Conservation (phyloP, 2,329 filamentous ascomycete species). For the Nemania serpens region DNA sequence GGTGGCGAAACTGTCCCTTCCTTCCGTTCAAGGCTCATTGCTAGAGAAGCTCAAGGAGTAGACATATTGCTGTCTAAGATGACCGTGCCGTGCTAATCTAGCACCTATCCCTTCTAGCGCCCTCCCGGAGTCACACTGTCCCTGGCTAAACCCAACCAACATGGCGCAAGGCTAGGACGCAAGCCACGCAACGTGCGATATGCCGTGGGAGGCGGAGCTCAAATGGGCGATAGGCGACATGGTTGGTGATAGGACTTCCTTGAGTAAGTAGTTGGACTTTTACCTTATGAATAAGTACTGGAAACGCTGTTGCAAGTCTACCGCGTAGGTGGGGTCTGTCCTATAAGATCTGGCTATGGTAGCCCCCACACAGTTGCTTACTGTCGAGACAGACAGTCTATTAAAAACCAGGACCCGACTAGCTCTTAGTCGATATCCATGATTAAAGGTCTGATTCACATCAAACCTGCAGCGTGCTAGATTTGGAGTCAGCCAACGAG, state of each 20-base stretch:
- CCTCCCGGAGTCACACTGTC: not conserved
- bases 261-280: conserved; percentile 25
- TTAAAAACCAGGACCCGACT: conserved; percentile 11
- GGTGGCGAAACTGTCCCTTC: not conserved
- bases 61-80: conserved; percentile 1
- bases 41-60: not conserved
- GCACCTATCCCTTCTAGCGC: conserved; percentile 2
- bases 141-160: not conserved
- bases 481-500: conserved; percentile 18
- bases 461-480: conserved; percentile 38
- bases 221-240: conserved; percentile 7
- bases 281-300: conserved; percentile 32
- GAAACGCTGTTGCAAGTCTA: conserved; percentile 27
- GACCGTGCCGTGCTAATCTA: conserved; percentile 1
- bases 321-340: conserved; percentile 27
- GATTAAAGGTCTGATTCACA: conserved; percentile 5
- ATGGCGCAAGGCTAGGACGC: not conserved
- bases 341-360: conserved; percentile 25
- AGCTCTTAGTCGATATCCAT: conserved; percentile 5
- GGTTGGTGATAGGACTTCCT: conserved; percentile 6
- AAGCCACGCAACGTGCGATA: not conserved
- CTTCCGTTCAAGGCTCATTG: not conserved
- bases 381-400: conserved; percentile 19
- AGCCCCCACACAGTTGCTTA: conserved; percentile 25
- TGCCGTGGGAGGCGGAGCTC: not conserved